Evolutionary conservation across 1,284 basidiomycete genomes (phyloP), one percentile per base, ranked within the genome.

Genomic region (Cerioporus squamosus): DNA sequence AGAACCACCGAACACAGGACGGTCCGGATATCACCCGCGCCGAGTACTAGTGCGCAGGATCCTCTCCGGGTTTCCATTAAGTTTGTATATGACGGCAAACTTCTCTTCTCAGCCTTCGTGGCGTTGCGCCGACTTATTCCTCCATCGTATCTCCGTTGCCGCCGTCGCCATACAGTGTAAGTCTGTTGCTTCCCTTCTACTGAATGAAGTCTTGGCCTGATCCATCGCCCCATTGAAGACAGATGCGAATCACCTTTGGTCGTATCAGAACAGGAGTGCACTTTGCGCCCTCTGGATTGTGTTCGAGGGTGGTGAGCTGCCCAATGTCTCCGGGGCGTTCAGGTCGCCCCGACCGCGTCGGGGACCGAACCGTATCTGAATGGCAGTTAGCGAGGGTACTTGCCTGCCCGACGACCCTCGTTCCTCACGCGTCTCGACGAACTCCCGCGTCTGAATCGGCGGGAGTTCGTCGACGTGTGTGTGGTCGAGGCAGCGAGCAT

Each of bases 61-160:
- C 42, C 60, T 56, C 51, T 42, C 42, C 49, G 39, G 42, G 29
- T 39, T 54, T 54, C 54, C 54, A 40, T 45, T n/a, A 49, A 44
- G 53, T n/a, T n/a, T n/a, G 43, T 55, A 48, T 54, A 57, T 55
- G 29, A 47, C 50, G 49, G 55, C 36, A 49, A 33, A 23, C 49
- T 46, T 50, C 52, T 51, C 33, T 52, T 53, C 47, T 23, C 43
- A 43, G 45, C 46, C 40, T 17, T 48, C 29, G 23, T 36, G 22
- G 15, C 39, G 40, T 24, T 33, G 45, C 44, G 51, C 52, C 57
- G 55, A 59, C 44, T 26, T 26, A n/a, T 59, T 61, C 55, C 55
- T 53, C 62, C 60, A 64, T 26, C 42, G 45, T 57, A 59, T 53
- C 39, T 10, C 62, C 62, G 62, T 26, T 59, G 55, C 59, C 55